These are phyloP conservation scores for Telfairia occidentalis DNA, from an alignment of 331 rosid genomes.

Conservation along the genomic window DNA sequence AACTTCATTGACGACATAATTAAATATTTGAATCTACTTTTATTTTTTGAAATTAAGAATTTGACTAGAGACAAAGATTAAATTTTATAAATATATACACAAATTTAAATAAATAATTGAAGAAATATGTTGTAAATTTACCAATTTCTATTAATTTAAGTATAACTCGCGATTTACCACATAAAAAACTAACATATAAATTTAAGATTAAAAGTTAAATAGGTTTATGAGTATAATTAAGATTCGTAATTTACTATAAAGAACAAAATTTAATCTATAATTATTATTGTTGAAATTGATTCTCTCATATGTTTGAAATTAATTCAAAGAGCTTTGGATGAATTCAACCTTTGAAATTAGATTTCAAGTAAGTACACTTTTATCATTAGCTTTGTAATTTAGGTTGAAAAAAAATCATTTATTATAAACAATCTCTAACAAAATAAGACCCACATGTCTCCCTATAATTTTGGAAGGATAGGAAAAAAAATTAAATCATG, in stretches of 20 bases:
- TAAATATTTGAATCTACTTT: no score
- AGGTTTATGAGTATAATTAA: not conserved
- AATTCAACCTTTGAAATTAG: not conserved
- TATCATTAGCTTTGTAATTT: not conserved
- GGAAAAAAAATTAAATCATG: not conserved
- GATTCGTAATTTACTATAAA: not conserved
- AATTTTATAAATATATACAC: no score
- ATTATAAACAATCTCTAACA: not conserved
- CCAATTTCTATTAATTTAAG: no score
- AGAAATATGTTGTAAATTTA: no score
- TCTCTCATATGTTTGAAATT: not conserved
- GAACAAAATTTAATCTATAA: not conserved
- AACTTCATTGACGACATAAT: no score
- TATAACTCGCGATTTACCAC: no score
- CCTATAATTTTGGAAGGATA: not conserved
- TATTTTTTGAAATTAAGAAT: no score
- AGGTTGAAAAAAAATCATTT: not conserved
- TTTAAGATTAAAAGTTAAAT: no score
- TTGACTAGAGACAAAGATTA: no score
- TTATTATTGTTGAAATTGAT: not conserved
- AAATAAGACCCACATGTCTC: slow-evolving; percentile 9
- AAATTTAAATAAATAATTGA: no score
- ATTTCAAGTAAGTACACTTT: not conserved
- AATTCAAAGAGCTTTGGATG: not conserved
- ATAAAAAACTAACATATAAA: no score